These are phyloP conservation scores for Barbarea vulgaris DNA, from an alignment of 345 rosid species.

Conservation along the genomic window DNA sequence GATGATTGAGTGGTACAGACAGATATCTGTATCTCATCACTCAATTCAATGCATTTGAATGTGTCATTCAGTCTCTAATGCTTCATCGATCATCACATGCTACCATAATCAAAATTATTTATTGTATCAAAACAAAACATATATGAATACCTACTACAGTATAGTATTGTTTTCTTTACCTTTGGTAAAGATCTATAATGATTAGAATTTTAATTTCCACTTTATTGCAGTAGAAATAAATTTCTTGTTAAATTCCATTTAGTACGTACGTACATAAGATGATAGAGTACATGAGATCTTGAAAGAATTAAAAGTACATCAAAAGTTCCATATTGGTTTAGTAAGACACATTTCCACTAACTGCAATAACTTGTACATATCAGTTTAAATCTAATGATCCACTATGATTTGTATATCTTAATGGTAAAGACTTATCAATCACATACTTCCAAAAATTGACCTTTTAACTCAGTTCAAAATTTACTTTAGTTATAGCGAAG, in stretches of 20 bases:
- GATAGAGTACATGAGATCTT: background rate
- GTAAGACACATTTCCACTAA: conserved; percentile 11
- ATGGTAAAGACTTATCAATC: background rate
- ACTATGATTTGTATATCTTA: background rate
- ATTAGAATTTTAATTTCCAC: background rate
- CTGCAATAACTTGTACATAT: conserved; percentile 8
- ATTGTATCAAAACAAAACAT: background rate
- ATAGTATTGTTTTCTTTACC: background rate
- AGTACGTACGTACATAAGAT: conserved; percentile 15
- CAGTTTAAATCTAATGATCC: background rate
- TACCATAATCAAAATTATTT: background rate
- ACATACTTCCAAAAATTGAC: background rate
- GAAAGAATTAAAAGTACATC: background rate
- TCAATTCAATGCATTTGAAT: conserved; percentile 23
- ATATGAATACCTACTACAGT: background rate
- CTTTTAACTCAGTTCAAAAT: background rate
- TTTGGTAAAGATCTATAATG: background rate
- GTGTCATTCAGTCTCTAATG: conserved; percentile 16
- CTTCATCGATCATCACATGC: conserved; percentile 10
- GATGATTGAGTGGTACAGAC: conserved; percentile 38
- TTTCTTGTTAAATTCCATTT: background rate
- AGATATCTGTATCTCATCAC: conserved; percentile 17
- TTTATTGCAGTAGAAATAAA: conserved; percentile 10
- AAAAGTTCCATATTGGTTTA: conserved; percentile 10
- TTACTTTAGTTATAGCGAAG: background rate